phyloP scores from a whole-genome alignment of 176 grass and related monocot genomes.

The Pontederia paniculata region DNA sequence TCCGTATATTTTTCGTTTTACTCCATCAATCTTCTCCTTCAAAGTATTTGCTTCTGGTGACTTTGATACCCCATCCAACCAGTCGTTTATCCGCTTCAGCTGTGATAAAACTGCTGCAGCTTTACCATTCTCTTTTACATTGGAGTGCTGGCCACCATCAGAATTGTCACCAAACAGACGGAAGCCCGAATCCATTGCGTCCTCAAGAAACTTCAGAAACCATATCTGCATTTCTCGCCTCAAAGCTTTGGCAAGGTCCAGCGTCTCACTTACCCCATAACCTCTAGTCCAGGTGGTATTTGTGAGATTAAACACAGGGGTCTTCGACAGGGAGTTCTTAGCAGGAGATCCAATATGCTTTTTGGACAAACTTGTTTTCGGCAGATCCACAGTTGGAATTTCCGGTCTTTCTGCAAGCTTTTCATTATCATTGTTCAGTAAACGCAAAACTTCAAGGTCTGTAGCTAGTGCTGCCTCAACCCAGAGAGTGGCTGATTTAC shows the following conservation, averaged over 20 bases:
- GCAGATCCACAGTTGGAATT: constrained; percentile 19
- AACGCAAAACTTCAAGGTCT: constrained; percentile 62
- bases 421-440: constrained; percentile 32
- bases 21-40: constrained; percentile 51
- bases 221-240: constrained; percentile 55
- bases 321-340: no score
- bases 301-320: no score
- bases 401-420: constrained; percentile 23
- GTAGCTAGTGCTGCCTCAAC: constrained; percentile 67
- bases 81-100: constrained; percentile 85
- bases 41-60: constrained; percentile 32
- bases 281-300: constrained; percentile 39
- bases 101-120: constrained; percentile 55
- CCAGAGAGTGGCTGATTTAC: constrained; percentile 41
- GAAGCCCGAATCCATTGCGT: constrained; percentile 70
- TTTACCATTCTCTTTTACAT: constrained; percentile 28
- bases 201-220: constrained; percentile 75
- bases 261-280: constrained; percentile 35
- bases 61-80: constrained; percentile 59
- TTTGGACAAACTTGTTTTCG: constrained; percentile 44
- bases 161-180: constrained; percentile 43
- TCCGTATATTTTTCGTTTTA: constrained; percentile 77
- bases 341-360: constrained; percentile 27
- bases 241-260: constrained; percentile 27
- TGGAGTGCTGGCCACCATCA: constrained; percentile 3